A percentile compares a stretch with the other conserved stretches of the same genome.
Evolutionary conservation across 2,329 filamentous ascomycete genomes (phyloP).

Genomic region (Paecilomyces fulvus): DNA sequence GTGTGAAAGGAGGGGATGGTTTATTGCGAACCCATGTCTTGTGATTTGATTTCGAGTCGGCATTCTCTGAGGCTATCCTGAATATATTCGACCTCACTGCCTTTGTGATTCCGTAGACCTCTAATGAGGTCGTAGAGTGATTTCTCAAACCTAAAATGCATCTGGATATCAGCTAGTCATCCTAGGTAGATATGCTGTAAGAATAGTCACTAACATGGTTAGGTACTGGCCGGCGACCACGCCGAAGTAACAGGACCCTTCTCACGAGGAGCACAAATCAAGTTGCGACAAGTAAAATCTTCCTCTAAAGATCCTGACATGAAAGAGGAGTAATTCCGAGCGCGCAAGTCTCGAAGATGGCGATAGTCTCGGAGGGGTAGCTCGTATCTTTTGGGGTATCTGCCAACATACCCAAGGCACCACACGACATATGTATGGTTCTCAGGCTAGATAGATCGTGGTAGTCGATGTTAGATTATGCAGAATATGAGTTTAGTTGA

Average conservation of each 20-base stretch:
- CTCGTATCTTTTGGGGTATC: neutral
- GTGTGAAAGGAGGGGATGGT: slow-evolving; percentile 3
- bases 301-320: neutral
- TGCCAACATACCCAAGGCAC: neutral
- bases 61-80: slow-evolving; percentile 92
- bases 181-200: neutral
- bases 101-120: slow-evolving; percentile 90
- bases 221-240: neutral
- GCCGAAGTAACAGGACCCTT: neutral
- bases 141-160: slow-evolving; percentile 79
- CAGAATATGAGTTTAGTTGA: neutral
- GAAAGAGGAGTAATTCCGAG: neutral
- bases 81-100: slow-evolving; percentile 90
- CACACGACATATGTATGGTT: neutral
- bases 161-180: neutral
- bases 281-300: neutral
- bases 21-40: slow-evolving; percentile 72
- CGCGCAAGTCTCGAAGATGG: neutral
- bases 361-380: neutral
- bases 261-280: neutral
- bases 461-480: neutral
- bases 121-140: slow-evolving; percentile 98
- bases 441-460: neutral
- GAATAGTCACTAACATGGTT: slow-evolving; percentile 3
- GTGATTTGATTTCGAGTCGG: slow-evolving; percentile 78